phyloP scores from a whole-genome alignment of 1,139 yeast species.

The Geotrichum carabidarum region DNA sequence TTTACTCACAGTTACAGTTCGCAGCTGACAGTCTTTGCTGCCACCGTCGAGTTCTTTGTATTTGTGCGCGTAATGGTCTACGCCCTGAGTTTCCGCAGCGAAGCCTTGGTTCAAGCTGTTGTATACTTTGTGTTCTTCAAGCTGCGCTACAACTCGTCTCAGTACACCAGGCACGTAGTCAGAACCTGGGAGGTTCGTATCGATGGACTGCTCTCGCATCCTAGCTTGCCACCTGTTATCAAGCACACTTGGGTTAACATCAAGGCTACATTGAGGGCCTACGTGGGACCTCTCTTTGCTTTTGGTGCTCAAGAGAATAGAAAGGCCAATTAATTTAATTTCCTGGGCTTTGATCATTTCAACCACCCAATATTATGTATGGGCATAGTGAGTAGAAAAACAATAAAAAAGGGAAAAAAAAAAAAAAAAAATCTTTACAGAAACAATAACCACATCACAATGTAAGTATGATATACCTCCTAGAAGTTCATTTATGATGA shows the following conservation, averaged over 20 bases:
- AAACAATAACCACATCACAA: background rate
- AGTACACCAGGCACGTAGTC: conserved; percentile 66
- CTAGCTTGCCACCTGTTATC: conserved; percentile 53
- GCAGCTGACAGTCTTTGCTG: conserved; percentile 64
- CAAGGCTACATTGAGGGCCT: conserved; percentile 46
- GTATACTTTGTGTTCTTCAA: conserved; percentile 65
- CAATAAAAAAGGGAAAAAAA: background rate
- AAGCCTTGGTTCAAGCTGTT: conserved; percentile 57
- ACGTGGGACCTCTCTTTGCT: conserved; percentile 29
- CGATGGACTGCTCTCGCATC: conserved; percentile 58
- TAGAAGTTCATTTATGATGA: background rate
- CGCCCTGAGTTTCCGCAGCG: conserved; percentile 57
- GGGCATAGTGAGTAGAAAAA: too few relatives aligned
- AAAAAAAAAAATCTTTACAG: background rate
- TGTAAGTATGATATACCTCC: conserved; percentile 1
- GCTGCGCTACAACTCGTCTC: conserved; percentile 70
- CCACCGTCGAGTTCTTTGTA: conserved; percentile 61
- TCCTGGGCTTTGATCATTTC: background rate
- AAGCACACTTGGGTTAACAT: conserved; percentile 58
- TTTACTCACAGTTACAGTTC: conserved; percentile 65
- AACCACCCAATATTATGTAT: background rate
- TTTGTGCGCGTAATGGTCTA: conserved; percentile 43
- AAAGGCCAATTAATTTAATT: conserved; percentile 14
- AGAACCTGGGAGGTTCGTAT: conserved; percentile 65
- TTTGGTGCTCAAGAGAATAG: conserved; percentile 8